These are phyloP conservation scores for Dothistroma pini DNA, from an alignment of 2,329 filamentous ascomycete genomes.

Conservation along the genomic window DNA sequence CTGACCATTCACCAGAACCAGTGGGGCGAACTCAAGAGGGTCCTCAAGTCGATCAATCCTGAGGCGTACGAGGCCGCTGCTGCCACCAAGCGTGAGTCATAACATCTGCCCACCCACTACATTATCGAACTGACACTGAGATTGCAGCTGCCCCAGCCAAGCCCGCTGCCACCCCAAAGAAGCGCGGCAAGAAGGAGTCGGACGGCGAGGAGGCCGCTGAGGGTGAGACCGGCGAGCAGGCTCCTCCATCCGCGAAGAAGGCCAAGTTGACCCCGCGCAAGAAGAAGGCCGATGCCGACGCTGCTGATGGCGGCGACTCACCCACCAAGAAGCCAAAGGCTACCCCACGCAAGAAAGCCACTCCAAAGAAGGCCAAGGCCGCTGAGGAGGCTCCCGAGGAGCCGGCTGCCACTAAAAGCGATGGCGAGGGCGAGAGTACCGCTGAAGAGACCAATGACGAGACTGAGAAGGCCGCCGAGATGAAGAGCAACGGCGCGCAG, in stretches of 20 bases:
- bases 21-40: slow-evolving; percentile 37
- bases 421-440: slow-evolving; percentile 15
- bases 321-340: slow-evolving; percentile 20
- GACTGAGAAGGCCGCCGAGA: slow-evolving; percentile 3
- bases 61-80: slow-evolving; percentile 18
- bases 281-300: slow-evolving; percentile 6
- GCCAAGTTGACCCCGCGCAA: slow-evolving; percentile 13
- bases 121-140: slow-evolving; percentile 7
- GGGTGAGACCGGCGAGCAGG: slow-evolving; percentile 14
- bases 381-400: slow-evolving; percentile 18
- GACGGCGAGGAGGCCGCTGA: slow-evolving; percentile 19
- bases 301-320: slow-evolving; percentile 11
- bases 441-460: not conserved
- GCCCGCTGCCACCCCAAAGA: slow-evolving; percentile 25
- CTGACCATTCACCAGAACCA: slow-evolving; percentile 33
- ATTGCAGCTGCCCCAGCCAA: slow-evolving; percentile 18
- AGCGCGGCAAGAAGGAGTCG: slow-evolving; percentile 30
- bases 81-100: slow-evolving; percentile 5
- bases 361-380: slow-evolving; percentile 17
- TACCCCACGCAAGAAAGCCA: slow-evolving; percentile 27
- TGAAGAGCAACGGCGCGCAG: slow-evolving; percentile 1
- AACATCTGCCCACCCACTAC: not conserved
- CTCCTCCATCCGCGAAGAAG: slow-evolving; percentile 14
- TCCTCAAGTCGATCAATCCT: slow-evolving; percentile 24
- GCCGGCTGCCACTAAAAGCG: not conserved